phyloP scores from a whole-genome alignment of 225 moss, liverwort and hornwort species.

The Pseudisothecium myosuroides region DNA sequence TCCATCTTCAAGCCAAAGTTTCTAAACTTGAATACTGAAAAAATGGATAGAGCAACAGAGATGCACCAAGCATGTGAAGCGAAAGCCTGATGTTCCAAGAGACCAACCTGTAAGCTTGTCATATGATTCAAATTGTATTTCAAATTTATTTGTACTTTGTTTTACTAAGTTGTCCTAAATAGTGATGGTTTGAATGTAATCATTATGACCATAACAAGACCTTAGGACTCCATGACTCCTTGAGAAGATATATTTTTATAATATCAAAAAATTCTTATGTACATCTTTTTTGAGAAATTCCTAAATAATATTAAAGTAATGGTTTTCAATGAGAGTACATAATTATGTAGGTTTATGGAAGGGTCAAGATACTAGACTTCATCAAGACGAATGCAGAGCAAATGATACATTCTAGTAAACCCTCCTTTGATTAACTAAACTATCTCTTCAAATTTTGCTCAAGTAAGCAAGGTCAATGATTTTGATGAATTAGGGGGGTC shows the following conservation, averaged over 20 bases:
- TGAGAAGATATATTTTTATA: background rate
- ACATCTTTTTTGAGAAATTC: too few relatives aligned
- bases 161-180: background rate
- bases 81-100: constrained; percentile 17
- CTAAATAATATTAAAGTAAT: too few relatives aligned
- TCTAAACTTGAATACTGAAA: background rate
- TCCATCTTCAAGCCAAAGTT: background rate
- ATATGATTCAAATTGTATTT: background rate
- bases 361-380: constrained; percentile 38
- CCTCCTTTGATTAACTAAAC: background rate
- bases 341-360: constrained; percentile 13
- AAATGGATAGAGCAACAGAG: constrained; percentile 29
- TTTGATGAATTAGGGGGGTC: background rate
- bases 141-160: background rate
- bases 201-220: too few relatives aligned
- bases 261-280: background rate
- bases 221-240: background rate
- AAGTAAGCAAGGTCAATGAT: background rate
- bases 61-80: constrained; percentile 46
- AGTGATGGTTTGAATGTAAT: background rate
- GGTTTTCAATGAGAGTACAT: background rate
- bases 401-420: constrained; percentile 57
- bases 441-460: background rate
- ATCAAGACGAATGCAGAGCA: constrained; percentile 52
- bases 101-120: background rate